Percentiles rank a stretch among this genome's conserved stretches.
These are phyloP conservation scores for Colletotrichum musicola DNA, from an alignment of 2,329 filamentous ascomycete genomes.

Conservation along the genomic window DNA sequence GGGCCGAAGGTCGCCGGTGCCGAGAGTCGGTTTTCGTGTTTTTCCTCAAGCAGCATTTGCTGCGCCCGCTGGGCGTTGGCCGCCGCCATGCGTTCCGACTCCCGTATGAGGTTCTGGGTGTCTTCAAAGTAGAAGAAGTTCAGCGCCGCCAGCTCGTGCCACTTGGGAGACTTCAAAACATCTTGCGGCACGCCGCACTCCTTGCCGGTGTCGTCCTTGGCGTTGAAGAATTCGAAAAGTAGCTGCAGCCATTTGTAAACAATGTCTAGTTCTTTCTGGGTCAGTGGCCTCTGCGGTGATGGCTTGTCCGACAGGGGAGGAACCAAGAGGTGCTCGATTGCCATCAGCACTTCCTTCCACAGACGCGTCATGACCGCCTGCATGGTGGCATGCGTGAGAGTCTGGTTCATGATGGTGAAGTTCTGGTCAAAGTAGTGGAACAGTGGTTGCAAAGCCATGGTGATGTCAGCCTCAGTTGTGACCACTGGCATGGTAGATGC, in stretches of 20 bases:
- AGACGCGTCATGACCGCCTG: conserved; percentile 96
- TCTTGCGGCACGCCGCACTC: conserved; percentile 90
- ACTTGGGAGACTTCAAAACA: conserved; percentile 96
- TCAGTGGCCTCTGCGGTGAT: conserved; percentile 85
- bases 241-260: conserved; percentile 95
- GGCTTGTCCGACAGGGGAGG: conserved; percentile 96
- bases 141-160: conserved; percentile 94
- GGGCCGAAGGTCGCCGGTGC: conserved; percentile 68
- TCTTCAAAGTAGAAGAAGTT: conserved; percentile 99
- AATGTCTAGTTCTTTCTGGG: conserved; percentile 89
- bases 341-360: conserved; percentile 97
- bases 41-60: conserved; percentile 70
- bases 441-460: conserved; percentile 84
- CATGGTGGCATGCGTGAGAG: conserved; percentile 95
- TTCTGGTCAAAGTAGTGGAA: conserved; percentile 98
- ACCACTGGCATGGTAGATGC: conserved; percentile 64
- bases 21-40: conserved; percentile 67
- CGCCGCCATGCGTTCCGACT: conserved; percentile 95
- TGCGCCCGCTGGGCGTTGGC: conserved; percentile 83
- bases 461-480: conserved; percentile 79
- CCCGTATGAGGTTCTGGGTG: conserved; percentile 90
- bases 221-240: conserved; percentile 95
- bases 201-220: conserved; percentile 85
- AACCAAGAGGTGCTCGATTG: conserved; percentile 89
- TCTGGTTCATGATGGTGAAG: conserved; percentile 98